Evolutionary conservation across 768 basidiomycete genomes (phyloP).

Genomic region (Termitomyces sp.): DNA sequence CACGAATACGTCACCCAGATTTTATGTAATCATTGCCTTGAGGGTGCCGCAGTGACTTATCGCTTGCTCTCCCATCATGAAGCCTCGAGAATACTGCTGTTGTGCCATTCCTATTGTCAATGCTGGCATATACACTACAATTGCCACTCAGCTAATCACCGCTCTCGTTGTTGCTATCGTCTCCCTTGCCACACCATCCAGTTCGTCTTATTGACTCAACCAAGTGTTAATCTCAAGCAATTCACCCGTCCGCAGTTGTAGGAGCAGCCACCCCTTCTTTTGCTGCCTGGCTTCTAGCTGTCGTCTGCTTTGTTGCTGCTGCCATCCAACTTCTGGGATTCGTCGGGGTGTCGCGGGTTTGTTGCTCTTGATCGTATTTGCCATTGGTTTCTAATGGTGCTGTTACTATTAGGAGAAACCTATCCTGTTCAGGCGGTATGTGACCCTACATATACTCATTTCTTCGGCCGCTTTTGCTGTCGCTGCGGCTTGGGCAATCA

Average conservation of each 20-base stretch:
- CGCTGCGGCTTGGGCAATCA: constrained; percentile 74
- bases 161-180: constrained; percentile 67
- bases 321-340: constrained; percentile 80
- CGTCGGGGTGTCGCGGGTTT: constrained; percentile 73
- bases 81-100: constrained; percentile 84
- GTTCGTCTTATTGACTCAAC: constrained; percentile 41
- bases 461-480: constrained; percentile 63
- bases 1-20: constrained; percentile 5
- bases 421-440: constrained; percentile 60
- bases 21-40: constrained; percentile 6
- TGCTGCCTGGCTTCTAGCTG: constrained; percentile 67
- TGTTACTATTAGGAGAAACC: constrained; percentile 56
- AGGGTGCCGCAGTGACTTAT: background rate
- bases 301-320: constrained; percentile 71
- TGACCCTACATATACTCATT: constrained; percentile 54
- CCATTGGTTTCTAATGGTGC: constrained; percentile 1
- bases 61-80: constrained; percentile 38
- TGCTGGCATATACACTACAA: constrained; percentile 78
- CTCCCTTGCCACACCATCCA: constrained; percentile 70
- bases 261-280: constrained; percentile 80
- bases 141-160: constrained; percentile 71
- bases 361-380: constrained; percentile 11
- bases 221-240: background rate
- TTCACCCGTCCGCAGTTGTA: constrained; percentile 51
- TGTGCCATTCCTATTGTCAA: constrained; percentile 90